Conservation (phyloP, 768 basidiomycete genomes). For the Glaciozyma martinii region DNA sequence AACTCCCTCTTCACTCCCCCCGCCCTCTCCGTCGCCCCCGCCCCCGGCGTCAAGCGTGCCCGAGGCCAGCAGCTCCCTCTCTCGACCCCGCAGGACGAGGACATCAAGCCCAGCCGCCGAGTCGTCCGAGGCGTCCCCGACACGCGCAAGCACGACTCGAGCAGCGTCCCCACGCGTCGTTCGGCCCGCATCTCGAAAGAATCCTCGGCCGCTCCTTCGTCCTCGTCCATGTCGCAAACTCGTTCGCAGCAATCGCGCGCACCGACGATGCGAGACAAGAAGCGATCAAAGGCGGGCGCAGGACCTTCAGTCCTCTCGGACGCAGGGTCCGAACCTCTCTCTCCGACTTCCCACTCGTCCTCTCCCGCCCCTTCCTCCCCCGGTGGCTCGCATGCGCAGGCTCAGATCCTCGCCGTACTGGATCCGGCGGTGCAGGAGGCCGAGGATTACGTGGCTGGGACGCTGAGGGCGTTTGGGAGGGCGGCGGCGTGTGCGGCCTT, state of each 20-base stretch:
- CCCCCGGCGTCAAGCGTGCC: conserved; percentile 26
- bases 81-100: background rate
- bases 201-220: background rate
- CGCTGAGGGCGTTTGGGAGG: conserved; percentile 69
- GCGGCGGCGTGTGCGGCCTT: conserved; percentile 64
- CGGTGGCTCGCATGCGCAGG: background rate
- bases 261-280: conserved; percentile 21
- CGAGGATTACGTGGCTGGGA: conserved; percentile 71
- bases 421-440: conserved; percentile 62
- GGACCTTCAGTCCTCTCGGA: conserved; percentile 24
- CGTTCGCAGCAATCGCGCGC: conserved; percentile 2
- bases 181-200: conserved; percentile 53
- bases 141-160: conserved; percentile 27
- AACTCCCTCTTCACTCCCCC: conserved; percentile 27
- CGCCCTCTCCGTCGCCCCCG: conserved; percentile 1
- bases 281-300: conserved; percentile 13
- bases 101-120: background rate
- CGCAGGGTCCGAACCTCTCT: conserved; percentile 9
- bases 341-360: conserved; percentile 10
- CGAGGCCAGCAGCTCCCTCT: conserved; percentile 12
- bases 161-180: conserved; percentile 51
- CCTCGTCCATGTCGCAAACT: conserved; percentile 6
- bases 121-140: conserved; percentile 10
- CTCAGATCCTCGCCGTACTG: background rate
- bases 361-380: conserved; percentile 19